Conservation (phyloP, 352 stramenopile genomes). For the Blastocystis sp. region DNA sequence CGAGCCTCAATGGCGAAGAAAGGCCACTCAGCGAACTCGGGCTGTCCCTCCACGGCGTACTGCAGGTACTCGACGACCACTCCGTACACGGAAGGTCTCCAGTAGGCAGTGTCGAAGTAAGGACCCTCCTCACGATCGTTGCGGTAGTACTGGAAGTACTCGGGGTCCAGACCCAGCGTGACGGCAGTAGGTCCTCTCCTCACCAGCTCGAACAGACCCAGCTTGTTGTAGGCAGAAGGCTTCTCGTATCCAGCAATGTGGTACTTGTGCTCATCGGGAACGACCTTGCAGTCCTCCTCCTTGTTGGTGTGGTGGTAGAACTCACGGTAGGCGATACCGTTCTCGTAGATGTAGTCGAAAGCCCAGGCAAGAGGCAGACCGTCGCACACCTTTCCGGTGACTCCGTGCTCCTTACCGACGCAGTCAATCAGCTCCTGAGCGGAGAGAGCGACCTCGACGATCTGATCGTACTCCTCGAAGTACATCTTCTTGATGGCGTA, state of each 20-base stretch:
- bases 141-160: constrained; percentile 7
- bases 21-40: background rate
- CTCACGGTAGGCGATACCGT: background rate
- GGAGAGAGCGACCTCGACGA: background rate
- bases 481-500: constrained; percentile 10
- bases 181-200: background rate
- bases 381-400: background rate
- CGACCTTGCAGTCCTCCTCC: too few species aligned
- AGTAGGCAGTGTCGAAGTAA: constrained; percentile 13
- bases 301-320: background rate
- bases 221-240: background rate
- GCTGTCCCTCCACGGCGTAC: background rate
- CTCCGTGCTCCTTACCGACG: background rate
- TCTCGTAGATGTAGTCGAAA: background rate
- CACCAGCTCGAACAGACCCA: background rate
- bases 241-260: background rate
- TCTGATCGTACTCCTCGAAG: background rate
- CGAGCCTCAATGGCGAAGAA: background rate
- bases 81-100: background rate
- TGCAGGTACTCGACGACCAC: background rate
- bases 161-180: background rate
- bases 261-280: too few species aligned
- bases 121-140: background rate
- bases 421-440: constrained; percentile 13
- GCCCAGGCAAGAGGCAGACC: background rate